Evolutionary conservation across 2,329 filamentous ascomycete genomes (phyloP), one percentile per base, ranked within the genome.

Genomic region (Aspergillus tamarii): DNA sequence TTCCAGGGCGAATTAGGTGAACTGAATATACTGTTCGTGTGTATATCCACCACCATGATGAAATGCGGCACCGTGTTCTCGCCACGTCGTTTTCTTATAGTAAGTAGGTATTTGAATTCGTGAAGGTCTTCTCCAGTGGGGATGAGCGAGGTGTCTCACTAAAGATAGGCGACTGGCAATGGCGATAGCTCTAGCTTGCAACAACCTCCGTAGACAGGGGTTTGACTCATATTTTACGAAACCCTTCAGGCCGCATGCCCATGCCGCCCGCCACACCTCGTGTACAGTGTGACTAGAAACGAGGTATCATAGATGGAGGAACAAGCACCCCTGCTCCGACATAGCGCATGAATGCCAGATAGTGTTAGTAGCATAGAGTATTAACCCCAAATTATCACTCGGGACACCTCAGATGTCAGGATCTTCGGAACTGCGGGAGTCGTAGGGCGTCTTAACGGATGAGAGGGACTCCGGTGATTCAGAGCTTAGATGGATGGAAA

Each of bases 401-500:
- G 9, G 9, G 19, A 2, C 5, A 4, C 30, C 14, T 26, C 16
- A 14, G 0, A 19, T 19, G 26, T 50, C 26, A n/a, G 23, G 26
- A 16, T 5, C 16, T 28, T 30, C 14, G 16, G 46, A 19, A 9
- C 45, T 48, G 26, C 12, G 46, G n/a, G 26, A 50, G 3, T 28
- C 46, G 3, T n/a, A 34, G 3, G 52, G 21, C 7, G 23, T n/a
- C 52, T 23, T 54, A 5, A 34, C 26, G 3, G 50, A n/a, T 19
- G 19, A 14, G 3, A 19, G 16, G 30, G 50, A 19, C 32, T 23
- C 30, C 1, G 30, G 30, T 0, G 16, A 19, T 36, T 36, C 30
- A 7, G 19, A 23, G 52, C 46, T 28, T 19, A 19, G 16, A 10
- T 26, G 19, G 4, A 67, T 41, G 12, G 62, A 55, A 23, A 66